Base-by-base conservation (phyloP, 225 moss, liverwort and hornwort species). In the Ulota crispa region DNA sequence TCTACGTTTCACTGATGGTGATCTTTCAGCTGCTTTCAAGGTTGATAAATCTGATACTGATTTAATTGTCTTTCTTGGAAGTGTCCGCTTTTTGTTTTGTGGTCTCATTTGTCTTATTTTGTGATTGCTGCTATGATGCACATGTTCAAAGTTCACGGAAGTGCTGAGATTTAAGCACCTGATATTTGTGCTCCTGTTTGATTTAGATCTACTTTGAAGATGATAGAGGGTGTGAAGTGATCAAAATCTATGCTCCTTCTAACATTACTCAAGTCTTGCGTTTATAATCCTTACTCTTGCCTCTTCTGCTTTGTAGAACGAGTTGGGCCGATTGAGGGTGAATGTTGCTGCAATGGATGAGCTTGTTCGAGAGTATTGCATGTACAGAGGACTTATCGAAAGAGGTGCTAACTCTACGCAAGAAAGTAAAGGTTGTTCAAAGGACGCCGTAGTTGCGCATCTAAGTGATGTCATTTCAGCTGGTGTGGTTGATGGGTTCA, bases 331-430 rank as follows among this genome's bases (percentile, higher is more conserved):
- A 57, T 83, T 92, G 86, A 92, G 89, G 77, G 66, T 94, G 77
- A 89, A 88, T 68, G 80, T 73, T 76, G 69, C 87, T 72, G 84
- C 88, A 72, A 83, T 94, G 80, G 92, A 94, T 77, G 93, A 94
- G 85, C 81, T 94, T 78, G 93, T 92, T 50, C 90, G 84, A 68
- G 93, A 94, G 82, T 94, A 94, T 82, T 89, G 93, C 82, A 62
- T 94, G 80, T 94, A 92, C 84, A 92, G 93, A 84, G 93, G 93
- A 76, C 88, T 94, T 26, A 85, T 89, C 72, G 92, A 89, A 80
- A 86, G 93, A 77, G 85, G 86, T 56, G 74, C 83, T 31, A 84
- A 79, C 21, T 76, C 76, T 64, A 83, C 75, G 52, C 72, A 72
- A 77, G 82, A 80, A 70, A 73, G 80, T 41, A 80, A 64, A 75